Evolutionary conservation across 2,329 filamentous ascomycete species (phyloP).

Genomic region (Colletotrichum sp.): DNA sequence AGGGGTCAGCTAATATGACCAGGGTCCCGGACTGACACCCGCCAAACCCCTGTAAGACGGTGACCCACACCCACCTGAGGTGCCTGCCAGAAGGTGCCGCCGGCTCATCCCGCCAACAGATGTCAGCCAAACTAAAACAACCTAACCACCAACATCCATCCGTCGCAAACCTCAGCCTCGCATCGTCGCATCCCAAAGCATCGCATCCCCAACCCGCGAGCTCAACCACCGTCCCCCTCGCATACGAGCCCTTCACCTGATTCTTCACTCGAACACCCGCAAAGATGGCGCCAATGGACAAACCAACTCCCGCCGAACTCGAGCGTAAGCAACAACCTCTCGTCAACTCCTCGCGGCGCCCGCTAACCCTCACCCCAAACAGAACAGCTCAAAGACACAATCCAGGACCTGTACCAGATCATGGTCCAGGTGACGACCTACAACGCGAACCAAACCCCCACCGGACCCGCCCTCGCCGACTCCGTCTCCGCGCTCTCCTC

Average conservation of each 20-base stretch:
- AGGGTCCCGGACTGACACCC: not conserved
- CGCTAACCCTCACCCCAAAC: not conserved
- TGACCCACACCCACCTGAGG: constrained; percentile 1
- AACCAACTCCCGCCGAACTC: constrained; percentile 40
- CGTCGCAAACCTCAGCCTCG: constrained; percentile 2
- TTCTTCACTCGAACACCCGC: not conserved
- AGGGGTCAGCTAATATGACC: not conserved
- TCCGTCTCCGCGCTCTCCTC: constrained; percentile 38
- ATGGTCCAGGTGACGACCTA: constrained; percentile 69
- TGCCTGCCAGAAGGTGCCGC: not conserved
- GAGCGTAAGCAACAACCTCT: constrained; percentile 37
- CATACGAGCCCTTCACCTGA: too few relatives aligned
- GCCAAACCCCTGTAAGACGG: not conserved
- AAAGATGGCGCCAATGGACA: constrained; percentile 47
- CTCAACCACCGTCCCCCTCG: not conserved
- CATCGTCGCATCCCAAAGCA: not conserved
- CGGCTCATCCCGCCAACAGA: constrained; percentile 12
- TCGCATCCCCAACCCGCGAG: not conserved
- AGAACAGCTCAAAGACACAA: constrained; percentile 67
- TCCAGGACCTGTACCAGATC: constrained; percentile 68
- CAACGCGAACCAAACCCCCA: constrained; percentile 44
- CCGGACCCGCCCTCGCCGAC: constrained; percentile 16
- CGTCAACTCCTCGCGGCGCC: not conserved
- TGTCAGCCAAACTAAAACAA: not conserved
- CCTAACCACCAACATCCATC: not conserved